Conservation (phyloP, 495 filamentous ascomycete genomes). For the Staphylotrichum tortipilum region DNA sequence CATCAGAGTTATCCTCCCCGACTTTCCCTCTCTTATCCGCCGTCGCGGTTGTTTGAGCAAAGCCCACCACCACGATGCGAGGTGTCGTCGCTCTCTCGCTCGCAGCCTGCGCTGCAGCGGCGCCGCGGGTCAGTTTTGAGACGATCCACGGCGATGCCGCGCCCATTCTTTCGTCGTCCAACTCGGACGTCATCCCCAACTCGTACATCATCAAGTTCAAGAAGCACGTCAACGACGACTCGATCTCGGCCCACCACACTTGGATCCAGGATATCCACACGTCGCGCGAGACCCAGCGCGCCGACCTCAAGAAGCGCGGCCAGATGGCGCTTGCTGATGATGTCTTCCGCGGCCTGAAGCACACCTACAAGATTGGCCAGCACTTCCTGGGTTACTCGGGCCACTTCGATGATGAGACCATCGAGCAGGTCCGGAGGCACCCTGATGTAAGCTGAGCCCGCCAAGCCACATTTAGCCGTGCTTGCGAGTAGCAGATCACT, state of each 20-base stretch:
- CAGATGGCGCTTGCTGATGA: conserved; percentile 63
- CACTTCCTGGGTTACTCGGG: conserved; percentile 85
- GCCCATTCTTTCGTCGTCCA: conserved; percentile 74
- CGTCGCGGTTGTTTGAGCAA: no score
- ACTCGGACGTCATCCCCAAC: conserved; percentile 68
- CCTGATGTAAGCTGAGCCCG: conserved; percentile 94
- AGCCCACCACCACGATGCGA: conserved; percentile 57
- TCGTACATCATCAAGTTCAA: conserved; percentile 99
- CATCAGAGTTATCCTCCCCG: no score
- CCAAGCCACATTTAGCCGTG: background rate
- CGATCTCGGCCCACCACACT: conserved; percentile 67
- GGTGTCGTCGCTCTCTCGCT: conserved; percentile 58
- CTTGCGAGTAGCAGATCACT: conserved; percentile 4
- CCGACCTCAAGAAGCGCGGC: conserved; percentile 83
- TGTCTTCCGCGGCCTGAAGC: conserved; percentile 78
- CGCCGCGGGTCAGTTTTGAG: conserved; percentile 63
- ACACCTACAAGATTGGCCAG: conserved; percentile 86
- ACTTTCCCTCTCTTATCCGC: conserved; percentile 20
- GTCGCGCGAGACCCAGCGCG: conserved; percentile 47
- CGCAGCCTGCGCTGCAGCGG: conserved; percentile 60
- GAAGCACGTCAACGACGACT: conserved; percentile 67
- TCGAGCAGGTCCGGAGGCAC: conserved; percentile 90
- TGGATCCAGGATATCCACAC: conserved; percentile 86
- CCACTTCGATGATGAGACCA: conserved; percentile 86
- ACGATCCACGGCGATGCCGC: conserved; percentile 81